phyloP scores from a whole-genome alignment of 1,139 yeast species.

The Groenewaldozyma sp. region DNA sequence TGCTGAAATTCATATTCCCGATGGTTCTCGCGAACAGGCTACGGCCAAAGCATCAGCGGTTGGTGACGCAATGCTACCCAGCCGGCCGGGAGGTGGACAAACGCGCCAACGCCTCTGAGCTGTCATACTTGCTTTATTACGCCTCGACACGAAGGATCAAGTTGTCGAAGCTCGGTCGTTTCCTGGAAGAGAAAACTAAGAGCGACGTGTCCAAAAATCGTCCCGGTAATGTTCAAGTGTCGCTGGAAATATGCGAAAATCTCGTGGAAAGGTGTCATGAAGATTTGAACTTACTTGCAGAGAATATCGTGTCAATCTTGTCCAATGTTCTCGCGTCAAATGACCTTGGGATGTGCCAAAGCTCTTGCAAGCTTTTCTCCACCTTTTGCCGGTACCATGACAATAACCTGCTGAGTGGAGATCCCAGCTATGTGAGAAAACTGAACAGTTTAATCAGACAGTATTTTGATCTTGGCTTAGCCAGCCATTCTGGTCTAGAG shows the following conservation, averaged over 20 bases:
- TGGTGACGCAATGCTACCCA: constrained; percentile 88
- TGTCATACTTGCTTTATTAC: constrained; percentile 78
- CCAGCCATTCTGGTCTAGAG: constrained; percentile 28
- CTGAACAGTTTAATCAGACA: constrained; percentile 36
- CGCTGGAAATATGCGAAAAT: constrained; percentile 59
- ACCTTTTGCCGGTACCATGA: constrained; percentile 60
- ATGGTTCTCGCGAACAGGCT: not conserved
- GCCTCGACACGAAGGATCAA: constrained; percentile 89
- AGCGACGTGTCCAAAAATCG: constrained; percentile 54
- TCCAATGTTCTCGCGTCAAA: constrained; percentile 36
- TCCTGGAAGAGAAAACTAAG: constrained; percentile 54
- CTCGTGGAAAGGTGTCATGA: constrained; percentile 70
- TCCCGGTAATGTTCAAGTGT: constrained; percentile 75
- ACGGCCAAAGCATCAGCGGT: constrained; percentile 74
- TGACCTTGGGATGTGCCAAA: constrained; percentile 51
- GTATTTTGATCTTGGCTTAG: constrained; percentile 14
- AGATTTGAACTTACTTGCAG: constrained; percentile 76
- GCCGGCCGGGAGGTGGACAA: constrained; percentile 78
- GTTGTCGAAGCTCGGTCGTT: constrained; percentile 73
- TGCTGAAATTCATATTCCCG: too few relatives aligned
- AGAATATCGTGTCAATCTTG: constrained; percentile 33
- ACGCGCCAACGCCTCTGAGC: constrained; percentile 84
- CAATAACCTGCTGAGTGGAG: constrained; percentile 64
- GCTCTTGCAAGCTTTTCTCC: constrained; percentile 37
- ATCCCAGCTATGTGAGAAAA: constrained; percentile 46